Evolutionary conservation across 495 filamentous ascomycete genomes (phyloP).

Genomic region (Penicillium macrosclerotiorum): DNA sequence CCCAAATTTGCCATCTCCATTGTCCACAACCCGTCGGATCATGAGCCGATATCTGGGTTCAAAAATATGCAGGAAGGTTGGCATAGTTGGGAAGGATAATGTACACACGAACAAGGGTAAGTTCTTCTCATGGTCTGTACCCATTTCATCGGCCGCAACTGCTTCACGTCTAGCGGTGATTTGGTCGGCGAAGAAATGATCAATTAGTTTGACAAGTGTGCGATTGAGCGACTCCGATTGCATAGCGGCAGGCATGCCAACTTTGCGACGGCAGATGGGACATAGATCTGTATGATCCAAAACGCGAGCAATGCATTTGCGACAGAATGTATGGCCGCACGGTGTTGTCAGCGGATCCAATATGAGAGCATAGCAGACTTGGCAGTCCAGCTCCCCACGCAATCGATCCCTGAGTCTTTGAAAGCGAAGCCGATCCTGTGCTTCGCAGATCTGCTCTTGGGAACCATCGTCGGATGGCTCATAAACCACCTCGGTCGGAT

Average conservation of each 20-base stretch:
- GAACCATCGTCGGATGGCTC: constrained; percentile 35
- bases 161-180: constrained; percentile 55
- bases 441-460: constrained; percentile 41
- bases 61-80: constrained; percentile 85
- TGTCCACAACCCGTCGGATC: constrained; percentile 75
- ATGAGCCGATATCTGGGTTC: constrained; percentile 87
- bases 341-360: constrained; percentile 77
- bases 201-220: constrained; percentile 57
- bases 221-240: constrained; percentile 58
- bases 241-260: constrained; percentile 60
- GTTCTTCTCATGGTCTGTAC: constrained; percentile 52
- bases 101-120: constrained; percentile 80
- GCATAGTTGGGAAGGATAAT: constrained; percentile 76
- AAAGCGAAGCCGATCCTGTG: constrained; percentile 52
- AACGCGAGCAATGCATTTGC: constrained; percentile 68
- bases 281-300: constrained; percentile 75
- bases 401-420: constrained; percentile 57
- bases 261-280: constrained; percentile 69
- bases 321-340: constrained; percentile 90
- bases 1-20: constrained; percentile 69
- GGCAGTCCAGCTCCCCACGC: constrained; percentile 75
- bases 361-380: constrained; percentile 79
- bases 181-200: constrained; percentile 63
- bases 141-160: constrained; percentile 47
- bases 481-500: constrained; percentile 54